These are phyloP conservation scores for Paralagenidium karlingii DNA, from an alignment of 352 stramenopile species.

Conservation along the genomic window DNA sequence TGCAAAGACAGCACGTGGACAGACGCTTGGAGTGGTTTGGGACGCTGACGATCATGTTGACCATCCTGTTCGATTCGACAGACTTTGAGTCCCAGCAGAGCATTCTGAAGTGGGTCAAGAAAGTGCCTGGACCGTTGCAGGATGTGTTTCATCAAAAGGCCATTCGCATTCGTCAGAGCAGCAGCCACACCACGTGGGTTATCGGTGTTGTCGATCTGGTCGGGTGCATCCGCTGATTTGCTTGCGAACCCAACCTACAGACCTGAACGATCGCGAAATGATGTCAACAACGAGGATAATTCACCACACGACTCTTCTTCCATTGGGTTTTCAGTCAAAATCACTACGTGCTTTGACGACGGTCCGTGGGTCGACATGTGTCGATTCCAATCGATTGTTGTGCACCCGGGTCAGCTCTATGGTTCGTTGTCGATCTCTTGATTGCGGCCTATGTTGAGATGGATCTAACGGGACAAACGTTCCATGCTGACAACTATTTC, in stretches of 20 bases:
- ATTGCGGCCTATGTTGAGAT: too few relatives aligned
- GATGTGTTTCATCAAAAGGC: conserved; percentile 42
- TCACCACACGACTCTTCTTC: neutral
- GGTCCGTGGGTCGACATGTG: conserved; percentile 79
- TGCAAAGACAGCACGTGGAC: too few relatives aligned
- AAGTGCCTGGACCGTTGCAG: conserved; percentile 53
- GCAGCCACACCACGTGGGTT: too few relatives aligned
- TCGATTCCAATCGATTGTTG: conserved; percentile 28
- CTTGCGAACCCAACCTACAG: too few relatives aligned
- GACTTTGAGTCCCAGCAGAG: conserved; percentile 52
- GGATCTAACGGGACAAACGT: too few relatives aligned
- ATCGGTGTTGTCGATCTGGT: too few relatives aligned
- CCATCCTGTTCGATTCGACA: too few relatives aligned
- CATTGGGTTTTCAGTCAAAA: conserved; percentile 8
- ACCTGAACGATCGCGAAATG: conserved; percentile 23
- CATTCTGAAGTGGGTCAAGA: conserved; percentile 66
- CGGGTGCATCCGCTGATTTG: too few relatives aligned
- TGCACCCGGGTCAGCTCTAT: conserved; percentile 40
- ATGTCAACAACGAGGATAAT: conserved; percentile 9
- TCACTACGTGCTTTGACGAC: conserved; percentile 65
- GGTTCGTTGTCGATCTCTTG: conserved; percentile 13
- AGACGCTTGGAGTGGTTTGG: too few relatives aligned
- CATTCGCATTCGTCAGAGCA: neutral
- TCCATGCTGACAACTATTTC: too few relatives aligned
- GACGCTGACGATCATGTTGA: too few relatives aligned